Conservation (phyloP, 805 yeast genomes). For the Sugiyamaella mastotermitis region DNA sequence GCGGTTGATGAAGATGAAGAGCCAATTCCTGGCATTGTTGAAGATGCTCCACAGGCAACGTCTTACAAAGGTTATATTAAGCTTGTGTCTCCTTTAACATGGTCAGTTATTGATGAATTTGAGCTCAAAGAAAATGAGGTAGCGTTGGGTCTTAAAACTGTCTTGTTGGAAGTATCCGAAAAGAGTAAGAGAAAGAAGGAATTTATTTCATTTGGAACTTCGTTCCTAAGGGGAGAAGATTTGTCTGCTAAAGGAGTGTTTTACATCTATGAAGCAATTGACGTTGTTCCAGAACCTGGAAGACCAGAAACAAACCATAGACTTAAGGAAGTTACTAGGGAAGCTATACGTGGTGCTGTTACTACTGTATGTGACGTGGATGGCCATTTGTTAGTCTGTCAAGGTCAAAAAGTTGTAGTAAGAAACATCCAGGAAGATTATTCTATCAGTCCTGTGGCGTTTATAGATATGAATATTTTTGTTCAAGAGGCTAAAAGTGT, state of each 20-base stretch:
- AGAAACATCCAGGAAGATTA: constrained; percentile 83
- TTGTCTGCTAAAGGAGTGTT: constrained; percentile 73
- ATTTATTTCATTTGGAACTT: constrained; percentile 72
- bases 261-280: constrained; percentile 66
- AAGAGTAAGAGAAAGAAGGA: constrained; percentile 44
- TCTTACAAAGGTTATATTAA: constrained; percentile 56
- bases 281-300: constrained; percentile 84
- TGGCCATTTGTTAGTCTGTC: constrained; percentile 77
- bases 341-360: constrained; percentile 78
- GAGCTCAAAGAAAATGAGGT: constrained; percentile 65
- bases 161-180: constrained; percentile 40
- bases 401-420: constrained; percentile 76
- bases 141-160: constrained; percentile 49
- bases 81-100: constrained; percentile 64
- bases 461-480: constrained; percentile 76
- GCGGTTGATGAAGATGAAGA: constrained; percentile 72
- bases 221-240: constrained; percentile 73
- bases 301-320: constrained; percentile 77
- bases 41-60: constrained; percentile 46
- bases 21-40: constrained; percentile 50
- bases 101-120: constrained; percentile 69
- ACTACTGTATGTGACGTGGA: constrained; percentile 70
- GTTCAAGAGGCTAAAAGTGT: constrained; percentile 75
- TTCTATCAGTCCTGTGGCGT: constrained; percentile 87
- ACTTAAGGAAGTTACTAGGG: constrained; percentile 65